Percentiles rank a stretch among this genome's conserved stretches.
These are phyloP conservation scores for Ballota nigra DNA, from an alignment of 257 asterid species.

Conservation along the genomic window DNA sequence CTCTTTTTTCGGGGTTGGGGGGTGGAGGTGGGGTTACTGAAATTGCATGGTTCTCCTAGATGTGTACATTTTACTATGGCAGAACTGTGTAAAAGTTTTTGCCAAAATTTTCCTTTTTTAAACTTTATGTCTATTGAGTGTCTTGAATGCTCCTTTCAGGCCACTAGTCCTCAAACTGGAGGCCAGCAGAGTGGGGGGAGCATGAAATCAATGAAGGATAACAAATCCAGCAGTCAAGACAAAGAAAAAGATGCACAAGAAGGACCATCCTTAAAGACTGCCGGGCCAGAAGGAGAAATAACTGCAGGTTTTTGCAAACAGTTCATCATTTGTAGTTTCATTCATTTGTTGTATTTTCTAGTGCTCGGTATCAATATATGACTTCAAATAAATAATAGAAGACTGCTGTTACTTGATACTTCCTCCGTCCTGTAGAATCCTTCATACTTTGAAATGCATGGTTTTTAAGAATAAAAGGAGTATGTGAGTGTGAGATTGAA, in stretches of 20 bases:
- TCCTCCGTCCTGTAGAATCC: too few species aligned
- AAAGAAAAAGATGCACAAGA: slow-evolving; percentile 70
- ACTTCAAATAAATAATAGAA: neutral
- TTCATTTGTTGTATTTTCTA: neutral
- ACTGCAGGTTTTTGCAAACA: slow-evolving; percentile 68
- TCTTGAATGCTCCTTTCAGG: slow-evolving; percentile 42
- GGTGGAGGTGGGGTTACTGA: neutral
- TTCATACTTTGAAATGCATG: too few species aligned
- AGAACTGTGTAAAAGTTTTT: neutral
- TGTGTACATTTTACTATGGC: neutral
- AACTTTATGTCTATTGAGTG: slow-evolving; percentile 1
- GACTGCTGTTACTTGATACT: neutral
- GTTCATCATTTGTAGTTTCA: neutral
- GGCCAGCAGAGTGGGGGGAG: slow-evolving; percentile 77
- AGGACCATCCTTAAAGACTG: slow-evolving; percentile 71
- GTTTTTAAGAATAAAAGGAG: too few species aligned
- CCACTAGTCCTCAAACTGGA: slow-evolving; percentile 92
- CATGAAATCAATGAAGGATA: slow-evolving; percentile 84
- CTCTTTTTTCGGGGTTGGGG: neutral
- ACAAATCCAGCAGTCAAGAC: slow-evolving; percentile 59
- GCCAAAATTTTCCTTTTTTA: neutral
- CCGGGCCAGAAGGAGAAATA: slow-evolving; percentile 96
- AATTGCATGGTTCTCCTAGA: slow-evolving; percentile 9
- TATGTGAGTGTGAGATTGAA: too few species aligned
- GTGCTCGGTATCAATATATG: neutral